Evolutionary conservation across 1,139 yeast genomes (phyloP).

Genomic region (Scheffersomyces illinoinensis): DNA sequence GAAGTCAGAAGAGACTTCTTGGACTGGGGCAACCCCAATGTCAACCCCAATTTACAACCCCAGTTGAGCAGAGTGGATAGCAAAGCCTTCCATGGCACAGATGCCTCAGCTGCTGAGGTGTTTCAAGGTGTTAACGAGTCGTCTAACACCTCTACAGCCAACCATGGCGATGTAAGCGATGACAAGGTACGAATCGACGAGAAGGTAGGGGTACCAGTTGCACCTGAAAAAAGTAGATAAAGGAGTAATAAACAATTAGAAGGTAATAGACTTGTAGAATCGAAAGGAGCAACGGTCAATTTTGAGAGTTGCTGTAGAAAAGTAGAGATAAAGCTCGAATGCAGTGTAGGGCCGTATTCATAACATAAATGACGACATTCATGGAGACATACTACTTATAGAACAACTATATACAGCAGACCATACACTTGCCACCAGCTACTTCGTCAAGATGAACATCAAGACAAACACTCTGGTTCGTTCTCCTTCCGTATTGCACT

Average conservation of each 20-base stretch:
- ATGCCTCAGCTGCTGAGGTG: background rate
- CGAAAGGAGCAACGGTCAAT: background rate
- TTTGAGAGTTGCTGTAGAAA: too few species aligned
- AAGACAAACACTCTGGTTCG: too few species aligned
- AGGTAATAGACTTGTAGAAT: background rate
- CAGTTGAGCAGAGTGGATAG: constrained; percentile 6
- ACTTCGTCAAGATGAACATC: too few species aligned
- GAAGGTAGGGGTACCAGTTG: background rate
- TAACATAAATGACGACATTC: too few species aligned
- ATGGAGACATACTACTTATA: too few species aligned
- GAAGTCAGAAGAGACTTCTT: constrained; percentile 93
- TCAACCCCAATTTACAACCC: constrained; percentile 26
- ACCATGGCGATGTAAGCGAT: background rate
- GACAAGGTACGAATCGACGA: background rate
- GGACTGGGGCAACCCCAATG: constrained; percentile 52
- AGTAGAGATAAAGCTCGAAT: too few species aligned
- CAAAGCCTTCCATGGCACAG: background rate
- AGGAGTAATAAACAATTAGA: background rate
- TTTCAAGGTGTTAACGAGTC: background rate
- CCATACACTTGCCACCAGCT: too few species aligned
- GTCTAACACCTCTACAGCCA: background rate
- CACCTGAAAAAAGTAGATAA: background rate
- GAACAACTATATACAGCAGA: too few species aligned
- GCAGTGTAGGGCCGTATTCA: too few species aligned
- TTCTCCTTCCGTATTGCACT: too few species aligned